A percentile compares a stretch with the other conserved stretches of the same genome.
These are phyloP conservation scores for Tetraselmis striata DNA, from an alignment of 139 green algal species.

Conservation along the genomic window DNA sequence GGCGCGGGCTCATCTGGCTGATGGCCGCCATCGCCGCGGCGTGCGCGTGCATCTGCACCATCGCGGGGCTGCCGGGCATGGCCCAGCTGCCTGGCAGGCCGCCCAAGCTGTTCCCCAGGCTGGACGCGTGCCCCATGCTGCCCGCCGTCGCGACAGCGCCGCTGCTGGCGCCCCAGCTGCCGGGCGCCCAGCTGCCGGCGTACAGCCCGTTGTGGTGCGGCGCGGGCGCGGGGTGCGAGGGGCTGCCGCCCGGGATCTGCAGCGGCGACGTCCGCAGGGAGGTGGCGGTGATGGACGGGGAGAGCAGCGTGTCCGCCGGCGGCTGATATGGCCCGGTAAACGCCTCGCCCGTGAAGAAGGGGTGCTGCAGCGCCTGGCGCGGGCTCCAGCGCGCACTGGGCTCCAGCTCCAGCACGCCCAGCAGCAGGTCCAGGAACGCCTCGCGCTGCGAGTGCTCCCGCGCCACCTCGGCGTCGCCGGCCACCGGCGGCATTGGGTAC, in stretches of 20 bases:
- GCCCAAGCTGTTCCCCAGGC: slow-evolving; percentile 1
- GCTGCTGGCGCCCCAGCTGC: not conserved
- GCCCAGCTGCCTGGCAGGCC: not conserved
- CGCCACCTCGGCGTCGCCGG: slow-evolving; percentile 41
- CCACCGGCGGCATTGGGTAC: slow-evolving; percentile 49
- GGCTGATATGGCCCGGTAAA: slow-evolving; percentile 71
- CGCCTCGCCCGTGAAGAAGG: slow-evolving; percentile 76
- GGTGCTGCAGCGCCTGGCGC: slow-evolving; percentile 73
- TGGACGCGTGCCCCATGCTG: not conserved
- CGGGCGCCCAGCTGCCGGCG: not conserved
- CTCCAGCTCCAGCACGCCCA: slow-evolving; percentile 63
- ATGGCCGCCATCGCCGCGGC: slow-evolving; percentile 40
- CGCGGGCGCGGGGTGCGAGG: not conserved
- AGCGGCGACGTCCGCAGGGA: too few relatives aligned
- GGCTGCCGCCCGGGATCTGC: not conserved
- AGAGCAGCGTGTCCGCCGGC: slow-evolving; percentile 26
- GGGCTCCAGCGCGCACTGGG: slow-evolving; percentile 55
- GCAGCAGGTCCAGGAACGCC: slow-evolving; percentile 78
- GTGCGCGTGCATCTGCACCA: slow-evolving; percentile 43
- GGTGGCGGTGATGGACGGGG: too few relatives aligned
- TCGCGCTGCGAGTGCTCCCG: slow-evolving; percentile 43
- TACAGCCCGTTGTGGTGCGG: slow-evolving; percentile 1
- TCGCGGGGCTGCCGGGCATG: not conserved
- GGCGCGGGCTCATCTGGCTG: too few relatives aligned
- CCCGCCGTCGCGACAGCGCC: not conserved